Base-by-base conservation (phyloP, 192 early-diverging fungal genomes). In the Kappamyces sp. region DNA sequence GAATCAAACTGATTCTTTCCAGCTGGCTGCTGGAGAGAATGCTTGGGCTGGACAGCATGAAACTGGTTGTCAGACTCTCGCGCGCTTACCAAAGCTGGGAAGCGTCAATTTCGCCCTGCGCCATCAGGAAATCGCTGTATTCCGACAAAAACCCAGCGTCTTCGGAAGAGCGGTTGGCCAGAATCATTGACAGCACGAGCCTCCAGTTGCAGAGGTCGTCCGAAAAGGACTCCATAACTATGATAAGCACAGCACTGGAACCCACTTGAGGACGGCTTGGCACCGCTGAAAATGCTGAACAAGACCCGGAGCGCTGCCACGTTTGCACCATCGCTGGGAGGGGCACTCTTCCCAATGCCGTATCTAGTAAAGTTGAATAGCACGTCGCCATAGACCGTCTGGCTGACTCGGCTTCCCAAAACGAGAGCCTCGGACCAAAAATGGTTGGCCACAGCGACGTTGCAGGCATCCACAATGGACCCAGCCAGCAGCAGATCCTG, bases 401-500 rank as follows among this genome's bases (percentile, higher is more conserved):
- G 86, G 60, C 88, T 86, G 3, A 93, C 85, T 59, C 89, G 86
- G 62, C 88, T 93, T 37, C 87, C 84, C 66, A 99, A 86, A 5
- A 95, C 81, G 15, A 97, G 76, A 3, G 93, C 96, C 69, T 96
- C 90, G 1, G 86, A 69, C 96, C 96, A 99, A 41, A 93, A 52
- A 3, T 67, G 66, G 40, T 51, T 58, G 47, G 74, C 50, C 39
- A 78, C 66, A 1, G 84, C 78, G 13, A 70, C 15, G 13, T 69
- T 66, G 66, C 81, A 67, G 57, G 87, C 79, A 34, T 66, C 67
- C n/a, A 75, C 50, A 61, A 79, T 71, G 68, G 87, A 74, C 44
- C 85, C 75, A 44, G 77, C 68, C 10, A 85, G 60, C 8, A 97
- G 74, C 2, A 74, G 64, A 0, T 76, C 57, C 57, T 85, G 78